Evolutionary conservation across 495 filamentous ascomycete genomes (phyloP), one percentile per base, ranked within the genome.

Genomic region (Ramalina intermedia): DNA sequence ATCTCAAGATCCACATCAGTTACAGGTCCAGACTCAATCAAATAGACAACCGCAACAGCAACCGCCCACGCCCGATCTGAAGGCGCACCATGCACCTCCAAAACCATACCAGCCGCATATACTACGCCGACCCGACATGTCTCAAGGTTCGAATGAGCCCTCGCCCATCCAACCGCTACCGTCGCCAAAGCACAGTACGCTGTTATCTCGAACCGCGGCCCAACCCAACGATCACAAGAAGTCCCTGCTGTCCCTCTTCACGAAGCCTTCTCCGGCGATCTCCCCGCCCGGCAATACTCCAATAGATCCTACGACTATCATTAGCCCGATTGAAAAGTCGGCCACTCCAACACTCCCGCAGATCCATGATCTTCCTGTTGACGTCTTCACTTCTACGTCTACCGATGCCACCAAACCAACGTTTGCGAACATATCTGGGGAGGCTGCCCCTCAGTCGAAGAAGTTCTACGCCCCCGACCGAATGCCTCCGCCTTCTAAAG

Each of bases 221-320:
- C 69, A 73, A 35, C 74, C 72, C 6, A 54, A 63, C 4, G 76
- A 84, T 9, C 85, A 91, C 48, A 79, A 71, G 54, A 79, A 81
- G 35, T 67, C 76, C 9, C 66, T 89, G 11, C 71, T 88, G 12
- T 83, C 78, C 7, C 71, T 89, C 7, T 86, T 89, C 54, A 74
- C 75, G n/a, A 85, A 84, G 55, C 58, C 73, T 1, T 37, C 44
- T 38, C 57, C 53, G 23, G 49, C 47, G 18, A 21, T 52, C 14
- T 47, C 53, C 29, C 46, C 58, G 14, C 18, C 45, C 20, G 23
- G 44, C 23, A 38, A 41, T 17, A 46, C 39, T 8, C 37, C 57
- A 59, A 41, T 39, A 57, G 27, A 65, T 60, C 51, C 67, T 57
- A 56, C 53, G 9, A 59, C 61, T 43, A 42, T 67, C 16, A 63